Base-by-base conservation (phyloP, 164 flowering plant genomes). In the Hamamelis virginiana region DNA sequence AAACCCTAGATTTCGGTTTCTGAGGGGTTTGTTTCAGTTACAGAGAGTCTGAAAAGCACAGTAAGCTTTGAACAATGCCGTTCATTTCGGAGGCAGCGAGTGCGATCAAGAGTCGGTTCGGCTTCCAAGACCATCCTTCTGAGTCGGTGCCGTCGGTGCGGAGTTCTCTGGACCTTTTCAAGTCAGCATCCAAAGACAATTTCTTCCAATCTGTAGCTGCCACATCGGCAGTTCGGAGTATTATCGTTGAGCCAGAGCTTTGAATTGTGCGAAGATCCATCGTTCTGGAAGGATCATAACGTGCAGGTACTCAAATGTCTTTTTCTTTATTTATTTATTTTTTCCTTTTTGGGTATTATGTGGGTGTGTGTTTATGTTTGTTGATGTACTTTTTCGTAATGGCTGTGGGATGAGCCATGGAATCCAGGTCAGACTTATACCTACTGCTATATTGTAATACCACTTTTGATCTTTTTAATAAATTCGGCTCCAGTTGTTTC, bases 221-320 rank as follows among this genome's bases (percentile, higher is more conserved):
- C 62, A 43, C 72, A 1, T 68, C 80, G 23, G 73, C 74, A 10
- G 19, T 78, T 21, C 78, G 77, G 28, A 80, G 67, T 28, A 58
- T 60, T 18, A 66, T 62, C 80, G 23, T 45, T 73, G 18, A 67
- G 16, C 65, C 91, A 80, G 74, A 81, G 87, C 74, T 94, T 92
- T 62, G 97, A 94, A 51, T 73, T 94, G 73, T 44, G 51, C n/a
- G 97, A 89, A 52, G 98, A 90, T 74, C 94, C 97, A 0, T 79
- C 87, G 3, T 94, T 92, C 66, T 91, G 97, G 97, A 89, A 89
- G 50, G 97, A 94, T 53, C 95, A 87, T 66, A 94, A 91, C 74
- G 95, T 94, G 19, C 98, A 94, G 93, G 98, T 91, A 69, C 9
- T 45, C 1, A 33, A 4, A 12, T 9, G 28, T 8, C 25, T 25